A percentile compares a stretch with the other conserved stretches of the same genome.
Conservation (phyloP, 768 basidiomycete species). For the Infundibulicybe gibba region DNA sequence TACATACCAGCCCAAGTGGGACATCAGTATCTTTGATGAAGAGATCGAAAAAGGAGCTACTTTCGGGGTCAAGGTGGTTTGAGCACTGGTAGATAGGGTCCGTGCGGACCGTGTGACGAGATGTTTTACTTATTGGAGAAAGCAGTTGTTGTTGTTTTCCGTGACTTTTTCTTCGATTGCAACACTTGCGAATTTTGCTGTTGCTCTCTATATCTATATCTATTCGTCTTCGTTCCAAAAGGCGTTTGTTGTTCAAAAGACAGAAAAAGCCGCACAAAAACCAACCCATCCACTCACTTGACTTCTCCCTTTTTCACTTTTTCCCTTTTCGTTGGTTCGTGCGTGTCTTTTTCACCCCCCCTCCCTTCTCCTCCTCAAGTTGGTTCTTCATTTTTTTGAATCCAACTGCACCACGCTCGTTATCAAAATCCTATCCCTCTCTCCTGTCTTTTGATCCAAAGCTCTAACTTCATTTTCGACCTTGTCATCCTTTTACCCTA, state of each 20-base stretch:
- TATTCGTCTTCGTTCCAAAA: too few species aligned
- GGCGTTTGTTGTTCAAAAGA: too few species aligned
- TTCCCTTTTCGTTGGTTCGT: slow-evolving; percentile 19
- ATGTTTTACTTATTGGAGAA: too few species aligned
- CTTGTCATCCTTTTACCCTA: too few species aligned
- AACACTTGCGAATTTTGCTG: too few species aligned
- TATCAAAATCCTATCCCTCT: slow-evolving; percentile 21
- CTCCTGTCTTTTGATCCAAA: slow-evolving; percentile 14
- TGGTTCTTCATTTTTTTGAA: slow-evolving; percentile 41
- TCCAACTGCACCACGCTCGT: slow-evolving; percentile 38
- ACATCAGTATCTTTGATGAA: slow-evolving; percentile 70
- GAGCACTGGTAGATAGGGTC: too few species aligned
- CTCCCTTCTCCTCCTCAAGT: slow-evolving; percentile 48
- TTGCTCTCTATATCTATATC: too few species aligned
- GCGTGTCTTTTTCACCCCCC: slow-evolving; percentile 27
- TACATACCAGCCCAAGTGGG: slow-evolving; percentile 60
- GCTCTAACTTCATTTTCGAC: neutral
- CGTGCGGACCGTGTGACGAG: too few species aligned
- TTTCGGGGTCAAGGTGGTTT: slow-evolving; percentile 27
- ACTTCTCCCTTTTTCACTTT: slow-evolving; percentile 6
- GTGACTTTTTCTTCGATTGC: too few species aligned
- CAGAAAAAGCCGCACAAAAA: too few species aligned
- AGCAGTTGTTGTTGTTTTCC: too few species aligned
- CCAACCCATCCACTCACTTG: too few species aligned
- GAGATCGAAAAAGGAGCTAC: slow-evolving; percentile 45